Evolutionary conservation across 768 basidiomycete species (phyloP).

Genomic region (Phallus indusiatus): DNA sequence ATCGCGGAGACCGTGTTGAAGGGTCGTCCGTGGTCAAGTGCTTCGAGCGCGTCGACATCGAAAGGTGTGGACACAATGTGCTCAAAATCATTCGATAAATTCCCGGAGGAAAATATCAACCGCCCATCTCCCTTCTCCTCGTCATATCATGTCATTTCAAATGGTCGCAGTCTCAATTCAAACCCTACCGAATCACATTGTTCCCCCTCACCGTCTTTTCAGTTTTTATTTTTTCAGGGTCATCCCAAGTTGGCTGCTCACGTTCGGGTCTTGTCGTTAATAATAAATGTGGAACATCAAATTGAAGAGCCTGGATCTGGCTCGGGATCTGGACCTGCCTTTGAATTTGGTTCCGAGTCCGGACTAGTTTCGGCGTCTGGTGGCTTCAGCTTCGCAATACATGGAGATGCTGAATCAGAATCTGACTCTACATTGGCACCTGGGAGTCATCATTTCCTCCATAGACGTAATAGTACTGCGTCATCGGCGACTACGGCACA

Average conservation of each 20-base stretch:
- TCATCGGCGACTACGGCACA: not conserved
- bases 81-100: not conserved
- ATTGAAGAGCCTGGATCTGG: not conserved
- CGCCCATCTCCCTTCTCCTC: not conserved
- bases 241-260: conserved; percentile 6
- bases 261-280: conserved; percentile 4
- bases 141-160: not conserved
- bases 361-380: not conserved
- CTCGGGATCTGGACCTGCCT: not conserved
- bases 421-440: not conserved
- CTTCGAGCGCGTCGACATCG: not conserved
- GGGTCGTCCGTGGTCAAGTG: not conserved
- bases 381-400: not conserved
- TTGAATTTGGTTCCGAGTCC: not conserved
- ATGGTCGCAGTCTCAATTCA: not conserved
- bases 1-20: not conserved
- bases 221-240: conserved; percentile 1
- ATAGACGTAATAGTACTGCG: not conserved
- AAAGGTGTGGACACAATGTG: not conserved
- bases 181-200: not conserved
- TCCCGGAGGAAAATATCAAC: not conserved
- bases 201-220: not conserved
- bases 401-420: not conserved
- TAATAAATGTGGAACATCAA: not conserved
- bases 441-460: no score